Conservation (phyloP, 192 early-diverging fungal genomes). For the Umbelopsis sp. region DNA sequence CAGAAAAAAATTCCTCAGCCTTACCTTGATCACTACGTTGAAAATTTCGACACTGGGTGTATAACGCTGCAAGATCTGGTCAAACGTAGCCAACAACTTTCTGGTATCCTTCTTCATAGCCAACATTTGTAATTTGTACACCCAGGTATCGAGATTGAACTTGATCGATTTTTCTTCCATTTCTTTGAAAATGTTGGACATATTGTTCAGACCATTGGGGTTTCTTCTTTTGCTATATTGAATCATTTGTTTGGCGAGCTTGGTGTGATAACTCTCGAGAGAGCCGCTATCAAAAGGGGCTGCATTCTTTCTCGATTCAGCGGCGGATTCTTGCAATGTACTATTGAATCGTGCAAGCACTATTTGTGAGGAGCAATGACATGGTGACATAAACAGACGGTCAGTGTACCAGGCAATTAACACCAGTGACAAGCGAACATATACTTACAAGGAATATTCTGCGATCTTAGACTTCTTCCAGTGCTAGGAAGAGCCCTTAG, state of each 20-base stretch:
- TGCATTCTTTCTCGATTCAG: background rate
- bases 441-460: constrained; percentile 5
- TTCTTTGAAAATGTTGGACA: background rate
- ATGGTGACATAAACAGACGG: background rate
- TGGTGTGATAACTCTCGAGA: background rate
- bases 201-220: background rate
- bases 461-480: background rate
- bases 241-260: constrained; percentile 5
- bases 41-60: constrained; percentile 44
- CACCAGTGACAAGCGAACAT: background rate
- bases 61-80: constrained; percentile 36
- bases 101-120: background rate
- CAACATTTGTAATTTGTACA: background rate
- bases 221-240: background rate
- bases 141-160: constrained; percentile 13
- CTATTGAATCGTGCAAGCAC: constrained; percentile 8
- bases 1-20: background rate
- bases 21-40: constrained; percentile 47
- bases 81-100: constrained; percentile 19
- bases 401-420: background rate
- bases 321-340: background rate
- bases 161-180: background rate
- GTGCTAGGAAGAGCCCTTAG: background rate
- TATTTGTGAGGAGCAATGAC: background rate
- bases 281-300: background rate